phyloP scores from a whole-genome alignment of 805 yeast genomes.

The Grigorovia humatica region DNA sequence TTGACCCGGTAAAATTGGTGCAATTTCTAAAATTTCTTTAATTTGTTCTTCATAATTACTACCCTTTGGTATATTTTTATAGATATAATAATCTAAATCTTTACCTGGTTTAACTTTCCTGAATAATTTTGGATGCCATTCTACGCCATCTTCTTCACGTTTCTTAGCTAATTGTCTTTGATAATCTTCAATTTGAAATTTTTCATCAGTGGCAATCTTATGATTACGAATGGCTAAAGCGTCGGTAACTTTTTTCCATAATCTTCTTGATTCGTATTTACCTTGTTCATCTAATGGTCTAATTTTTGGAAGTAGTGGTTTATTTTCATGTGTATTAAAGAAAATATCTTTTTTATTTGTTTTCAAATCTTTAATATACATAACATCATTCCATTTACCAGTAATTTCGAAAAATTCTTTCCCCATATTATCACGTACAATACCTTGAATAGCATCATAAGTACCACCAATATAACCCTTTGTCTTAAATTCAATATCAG shows the following conservation, averaged over 20 bases:
- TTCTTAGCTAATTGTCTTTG: constrained; percentile 69
- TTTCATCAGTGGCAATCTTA: constrained; percentile 75
- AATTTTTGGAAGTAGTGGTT: constrained; percentile 52
- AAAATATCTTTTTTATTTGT: constrained; percentile 38
- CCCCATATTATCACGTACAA: constrained; percentile 43
- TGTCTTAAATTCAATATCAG: constrained; percentile 87
- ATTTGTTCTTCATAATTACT: constrained; percentile 44
- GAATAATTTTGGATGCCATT: constrained; percentile 73
- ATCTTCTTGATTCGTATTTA: constrained; percentile 63
- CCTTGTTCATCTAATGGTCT: constrained; percentile 76
- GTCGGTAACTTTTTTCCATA: constrained; percentile 75
- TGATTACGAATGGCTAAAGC: constrained; percentile 80
- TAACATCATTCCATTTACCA: constrained; percentile 91
- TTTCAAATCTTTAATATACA: constrained; percentile 50
- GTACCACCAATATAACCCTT: constrained; percentile 91
- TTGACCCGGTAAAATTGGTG: constrained; percentile 82
- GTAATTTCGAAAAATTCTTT: constrained; percentile 53
- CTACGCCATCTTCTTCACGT: constrained; percentile 68
- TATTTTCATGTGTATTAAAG: constrained; percentile 50
- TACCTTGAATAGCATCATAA: constrained; percentile 81
- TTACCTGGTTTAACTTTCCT: constrained; percentile 35
- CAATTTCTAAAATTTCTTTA: constrained; percentile 48
- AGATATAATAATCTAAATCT: constrained; percentile 54
- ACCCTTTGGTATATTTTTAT: constrained; percentile 48
- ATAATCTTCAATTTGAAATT: constrained; percentile 74